Conservation (phyloP, 495 filamentous ascomycete species). For the Hypoxylon cercidicola region DNA sequence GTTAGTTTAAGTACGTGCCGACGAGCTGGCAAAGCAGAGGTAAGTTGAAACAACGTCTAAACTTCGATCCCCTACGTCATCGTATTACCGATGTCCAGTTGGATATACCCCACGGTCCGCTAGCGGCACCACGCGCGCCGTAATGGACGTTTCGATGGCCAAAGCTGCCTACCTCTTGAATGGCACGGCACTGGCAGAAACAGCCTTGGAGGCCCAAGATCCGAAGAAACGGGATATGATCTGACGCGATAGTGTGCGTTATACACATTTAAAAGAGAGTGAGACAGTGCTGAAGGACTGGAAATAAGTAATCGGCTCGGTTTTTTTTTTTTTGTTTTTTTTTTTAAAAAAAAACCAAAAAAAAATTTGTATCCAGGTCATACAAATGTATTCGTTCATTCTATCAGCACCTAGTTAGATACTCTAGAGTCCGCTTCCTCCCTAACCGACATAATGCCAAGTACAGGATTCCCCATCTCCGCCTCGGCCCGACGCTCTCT, state of each 20-base stretch:
- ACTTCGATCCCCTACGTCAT: neutral
- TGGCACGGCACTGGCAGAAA: conserved; percentile 3
- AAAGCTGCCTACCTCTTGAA: conserved; percentile 1
- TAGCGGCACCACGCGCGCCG: neutral
- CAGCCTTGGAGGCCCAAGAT: neutral
- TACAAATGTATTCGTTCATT: no score
- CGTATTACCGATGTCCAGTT: neutral
- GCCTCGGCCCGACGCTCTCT: no score
- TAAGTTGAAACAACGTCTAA: neutral
- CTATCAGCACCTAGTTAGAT: no score
- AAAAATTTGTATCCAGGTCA: no score
- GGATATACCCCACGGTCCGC: neutral
- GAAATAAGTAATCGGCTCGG: neutral
- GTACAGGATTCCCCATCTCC: no score
- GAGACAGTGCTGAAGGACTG: conserved; percentile 5
- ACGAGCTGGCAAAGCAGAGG: conserved; percentile 1
- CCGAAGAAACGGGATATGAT: neutral
- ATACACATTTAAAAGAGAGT: neutral
- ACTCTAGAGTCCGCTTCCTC: no score
- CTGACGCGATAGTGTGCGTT: conserved; percentile 3
- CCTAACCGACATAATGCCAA: no score
- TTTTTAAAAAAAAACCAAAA: no score
- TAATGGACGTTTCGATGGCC: conserved; percentile 3
- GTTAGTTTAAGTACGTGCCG: neutral
- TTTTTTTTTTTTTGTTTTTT: no score